phyloP scores from a whole-genome alignment of 257 asterid species.

The Prunella vulgaris region DNA sequence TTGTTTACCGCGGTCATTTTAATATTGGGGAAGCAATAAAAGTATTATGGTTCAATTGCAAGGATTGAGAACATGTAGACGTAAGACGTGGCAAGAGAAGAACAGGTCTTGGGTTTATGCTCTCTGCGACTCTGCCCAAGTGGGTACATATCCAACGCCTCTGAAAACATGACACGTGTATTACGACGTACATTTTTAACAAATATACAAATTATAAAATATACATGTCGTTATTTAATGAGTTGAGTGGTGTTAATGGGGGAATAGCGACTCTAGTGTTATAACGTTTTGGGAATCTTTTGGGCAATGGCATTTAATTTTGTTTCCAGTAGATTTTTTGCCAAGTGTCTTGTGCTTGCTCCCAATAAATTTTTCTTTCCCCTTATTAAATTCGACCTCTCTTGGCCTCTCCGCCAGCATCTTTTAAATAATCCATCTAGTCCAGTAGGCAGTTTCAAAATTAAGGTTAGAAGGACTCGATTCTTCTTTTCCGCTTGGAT shows the following conservation, averaged over 20 bases:
- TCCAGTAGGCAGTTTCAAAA: conserved; percentile 3
- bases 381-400: conserved; percentile 4
- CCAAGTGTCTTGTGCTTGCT: conserved; percentile 6
- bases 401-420: not conserved
- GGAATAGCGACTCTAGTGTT: not conserved
- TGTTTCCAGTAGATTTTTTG: not conserved
- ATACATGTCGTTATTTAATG: not conserved
- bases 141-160: not conserved
- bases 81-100: not conserved
- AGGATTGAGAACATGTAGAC: conserved; percentile 3
- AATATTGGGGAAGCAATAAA: conserved; percentile 8
- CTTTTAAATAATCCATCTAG: conserved; percentile 4
- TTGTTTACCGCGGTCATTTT: not conserved
- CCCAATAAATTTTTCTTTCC: conserved; percentile 3
- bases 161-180: not conserved
- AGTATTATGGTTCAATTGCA: not conserved
- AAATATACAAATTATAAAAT: not conserved
- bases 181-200: not conserved
- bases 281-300: not conserved
- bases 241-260: not conserved
- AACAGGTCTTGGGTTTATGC: not conserved
- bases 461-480: not conserved
- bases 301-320: not conserved
- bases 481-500: not conserved
- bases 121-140: not conserved